Evolutionary conservation across 352 stramenopile species (phyloP).

Genomic region (Pilasporangium apinafurcum): DNA sequence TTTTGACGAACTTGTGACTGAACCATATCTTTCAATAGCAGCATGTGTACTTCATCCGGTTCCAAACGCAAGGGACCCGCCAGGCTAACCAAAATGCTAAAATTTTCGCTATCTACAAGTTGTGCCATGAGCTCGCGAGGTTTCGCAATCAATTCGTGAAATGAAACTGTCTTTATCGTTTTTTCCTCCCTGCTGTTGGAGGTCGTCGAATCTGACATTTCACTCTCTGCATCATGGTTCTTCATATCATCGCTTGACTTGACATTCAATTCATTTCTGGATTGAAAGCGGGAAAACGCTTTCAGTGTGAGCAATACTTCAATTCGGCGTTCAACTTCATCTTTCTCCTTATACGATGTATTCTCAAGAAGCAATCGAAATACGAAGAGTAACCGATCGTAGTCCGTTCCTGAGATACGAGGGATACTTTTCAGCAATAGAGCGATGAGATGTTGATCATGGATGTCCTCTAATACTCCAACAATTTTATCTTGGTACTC

Average conservation of each 20-base stretch:
- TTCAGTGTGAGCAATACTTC: slow-evolving; percentile 56
- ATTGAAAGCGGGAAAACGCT: slow-evolving; percentile 12
- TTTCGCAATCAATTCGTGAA: slow-evolving; percentile 61
- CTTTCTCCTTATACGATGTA: slow-evolving; percentile 39
- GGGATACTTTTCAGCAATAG: slow-evolving; percentile 53
- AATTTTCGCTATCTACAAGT: slow-evolving; percentile 41
- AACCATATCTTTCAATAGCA: slow-evolving; percentile 70
- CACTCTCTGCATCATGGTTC: no score
- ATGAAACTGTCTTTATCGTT: no score
- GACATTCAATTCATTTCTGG: background rate
- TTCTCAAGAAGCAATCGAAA: slow-evolving; percentile 63
- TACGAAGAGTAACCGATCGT: slow-evolving; percentile 66
- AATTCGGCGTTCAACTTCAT: slow-evolving; percentile 56
- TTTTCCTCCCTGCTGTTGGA: no score
- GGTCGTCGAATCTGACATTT: no score
- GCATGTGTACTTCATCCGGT: slow-evolving; percentile 64
- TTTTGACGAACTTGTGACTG: slow-evolving; percentile 3
- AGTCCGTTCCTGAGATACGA: slow-evolving; percentile 47
- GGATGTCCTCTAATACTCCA: slow-evolving; percentile 73
- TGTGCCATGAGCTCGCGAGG: slow-evolving; percentile 45
- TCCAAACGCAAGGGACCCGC: slow-evolving; percentile 47
- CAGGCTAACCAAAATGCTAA: slow-evolving; percentile 38
- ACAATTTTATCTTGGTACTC: slow-evolving; percentile 78
- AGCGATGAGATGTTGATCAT: slow-evolving; percentile 52
- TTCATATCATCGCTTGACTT: background rate